Evolutionary conservation across 345 rosid species (phyloP).

Genomic region (Anastatica hierochuntica): DNA sequence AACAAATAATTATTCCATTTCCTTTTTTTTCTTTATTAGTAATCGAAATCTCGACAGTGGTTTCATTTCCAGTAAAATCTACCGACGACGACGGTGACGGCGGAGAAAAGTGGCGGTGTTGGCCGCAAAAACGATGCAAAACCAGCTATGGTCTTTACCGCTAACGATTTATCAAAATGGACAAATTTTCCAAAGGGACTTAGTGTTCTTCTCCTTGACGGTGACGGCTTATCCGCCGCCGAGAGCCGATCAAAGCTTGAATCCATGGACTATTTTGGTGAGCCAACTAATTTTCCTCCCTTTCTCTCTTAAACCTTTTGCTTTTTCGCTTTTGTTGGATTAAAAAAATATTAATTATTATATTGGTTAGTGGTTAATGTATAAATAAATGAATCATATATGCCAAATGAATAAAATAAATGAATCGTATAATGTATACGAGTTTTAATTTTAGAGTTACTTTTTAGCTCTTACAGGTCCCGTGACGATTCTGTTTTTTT

Average conservation of each 20-base stretch:
- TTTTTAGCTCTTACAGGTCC: slow-evolving; percentile 8
- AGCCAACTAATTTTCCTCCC: slow-evolving; percentile 20
- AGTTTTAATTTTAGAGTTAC: slow-evolving; percentile 1
- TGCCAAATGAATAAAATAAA: too few relatives aligned
- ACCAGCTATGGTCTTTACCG: slow-evolving; percentile 90
- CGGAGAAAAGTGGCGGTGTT: slow-evolving; percentile 24
- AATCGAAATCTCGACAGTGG: background rate
- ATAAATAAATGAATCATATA: background rate
- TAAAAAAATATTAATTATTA: background rate
- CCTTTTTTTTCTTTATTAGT: background rate
- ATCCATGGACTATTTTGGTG: slow-evolving; percentile 84
- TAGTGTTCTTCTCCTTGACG: slow-evolving; percentile 65
- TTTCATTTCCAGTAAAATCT: background rate
- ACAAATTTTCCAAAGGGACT: slow-evolving; percentile 93
- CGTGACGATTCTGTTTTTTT: slow-evolving; percentile 8
- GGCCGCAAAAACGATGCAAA: slow-evolving; percentile 89
- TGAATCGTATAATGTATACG: too few relatives aligned
- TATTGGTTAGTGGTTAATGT: background rate
- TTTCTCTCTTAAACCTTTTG: slow-evolving; percentile 2
- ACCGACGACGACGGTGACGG: slow-evolving; percentile 24
- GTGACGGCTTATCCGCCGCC: slow-evolving; percentile 42
- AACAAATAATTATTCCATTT: too few relatives aligned
- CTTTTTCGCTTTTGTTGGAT: background rate
- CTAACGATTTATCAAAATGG: slow-evolving; percentile 74
- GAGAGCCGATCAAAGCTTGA: slow-evolving; percentile 70